Evolutionary conservation across 108 stramenopile genomes (phyloP), one percentile per base, ranked within the genome.

Genomic region (Stephanodiscus minutulus): DNA sequence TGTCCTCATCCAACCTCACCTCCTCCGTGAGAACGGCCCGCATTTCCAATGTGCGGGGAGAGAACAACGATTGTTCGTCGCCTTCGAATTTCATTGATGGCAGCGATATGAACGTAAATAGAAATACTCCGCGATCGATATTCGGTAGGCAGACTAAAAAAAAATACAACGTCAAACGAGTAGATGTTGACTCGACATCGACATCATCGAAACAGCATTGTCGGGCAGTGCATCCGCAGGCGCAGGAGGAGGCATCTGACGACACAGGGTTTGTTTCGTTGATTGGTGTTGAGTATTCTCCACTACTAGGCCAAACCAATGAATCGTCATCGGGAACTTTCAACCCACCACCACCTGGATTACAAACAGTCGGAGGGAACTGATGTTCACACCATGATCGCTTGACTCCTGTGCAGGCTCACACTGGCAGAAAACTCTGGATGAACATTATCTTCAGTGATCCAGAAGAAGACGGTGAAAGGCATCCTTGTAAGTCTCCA

Each of bases 71-170:
- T 56, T 60, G 59, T 27, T 6, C 17, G 8, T 60, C 59, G 36
- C 59, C 59, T 39, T 39, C 59, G 21, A 41, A 41, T 35, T 60
- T 25, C 59, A 60, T 60, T 22, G 35, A 36, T 60, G 59, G 20
- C 35, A 39, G 36, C 20, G 59, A 53, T 25, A 0, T 4, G 24
- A 11, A 3, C 43, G 13, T 33, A 6, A n/a, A 39, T 21, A 36
- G 9, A 0, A 37, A 60, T 60, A 17, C 21, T 4, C 36, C 15
- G 59, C 59, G 59, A 60, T 60, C 59, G 21, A 60, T 60, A 60
- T 60, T 60, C 21, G 59, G 59, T 7, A 37, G 4, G 17, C 10
- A 36, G 20, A 43, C 35, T 2, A 28, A 60, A 39, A 60, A 60
- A 60, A 60, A 60, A 3, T 60, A 60, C 59, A 39, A 60, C 35